phyloP scores from a whole-genome alignment of 331 rosid species.

The Erythrophleum ivorense region DNA sequence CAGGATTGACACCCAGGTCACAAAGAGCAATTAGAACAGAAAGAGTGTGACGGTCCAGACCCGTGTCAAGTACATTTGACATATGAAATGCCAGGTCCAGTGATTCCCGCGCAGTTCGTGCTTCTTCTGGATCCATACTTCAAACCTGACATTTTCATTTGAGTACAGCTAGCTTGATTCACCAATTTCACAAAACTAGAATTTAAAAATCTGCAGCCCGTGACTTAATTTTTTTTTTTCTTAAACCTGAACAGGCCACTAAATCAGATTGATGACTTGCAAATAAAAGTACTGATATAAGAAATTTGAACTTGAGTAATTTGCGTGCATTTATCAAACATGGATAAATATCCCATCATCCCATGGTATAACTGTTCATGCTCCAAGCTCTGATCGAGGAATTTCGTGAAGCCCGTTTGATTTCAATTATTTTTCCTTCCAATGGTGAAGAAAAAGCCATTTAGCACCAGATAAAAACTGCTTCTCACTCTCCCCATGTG shows the following conservation, averaged over 20 bases:
- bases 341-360: background rate
- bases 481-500: background rate
- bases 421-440: background rate
- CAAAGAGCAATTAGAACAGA: constrained; percentile 79
- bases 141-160: background rate
- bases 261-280: background rate
- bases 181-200: background rate
- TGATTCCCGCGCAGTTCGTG: constrained; percentile 72
- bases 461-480: background rate
- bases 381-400: background rate
- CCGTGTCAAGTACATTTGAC: constrained; percentile 74
- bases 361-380: background rate
- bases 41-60: constrained; percentile 81
- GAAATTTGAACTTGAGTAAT: background rate
- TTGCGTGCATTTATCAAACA: background rate
- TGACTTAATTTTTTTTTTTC: background rate
- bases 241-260: background rate
- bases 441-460: background rate
- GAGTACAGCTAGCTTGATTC: background rate
- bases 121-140: constrained; percentile 48
- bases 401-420: background rate
- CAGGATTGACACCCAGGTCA: constrained; percentile 82
- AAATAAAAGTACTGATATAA: background rate
- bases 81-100: constrained; percentile 73
- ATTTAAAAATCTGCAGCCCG: background rate